Base-by-base conservation (phyloP, 2,329 filamentous ascomycete species). In the Cladosporium oxysporum region DNA sequence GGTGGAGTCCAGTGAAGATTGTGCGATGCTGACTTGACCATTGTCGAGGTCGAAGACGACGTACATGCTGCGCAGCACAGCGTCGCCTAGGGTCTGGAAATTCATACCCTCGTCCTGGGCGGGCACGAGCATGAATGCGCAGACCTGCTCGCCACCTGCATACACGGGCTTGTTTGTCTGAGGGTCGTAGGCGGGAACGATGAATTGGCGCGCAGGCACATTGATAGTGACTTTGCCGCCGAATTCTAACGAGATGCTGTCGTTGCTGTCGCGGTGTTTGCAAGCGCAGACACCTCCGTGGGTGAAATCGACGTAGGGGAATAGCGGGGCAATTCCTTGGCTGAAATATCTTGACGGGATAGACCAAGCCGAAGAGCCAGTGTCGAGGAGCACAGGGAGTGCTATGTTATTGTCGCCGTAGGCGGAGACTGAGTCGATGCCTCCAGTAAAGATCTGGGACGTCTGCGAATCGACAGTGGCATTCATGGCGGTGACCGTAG, bases 41-140 rank as follows among this genome's bases (percentile, higher is more conserved):
- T 77, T 76, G 68, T 77, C 75, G 50, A 77, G 73, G 60, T 77
- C 76, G 62, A 73, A 77, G 62, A 77, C 74, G 47, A 76, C 71
- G 65, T 77, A 77, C 71, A 76, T 75, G 58, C 70, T 71, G 12
- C 74, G 65, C 12, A 77, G 67, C 26, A 77, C 62, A 14, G 75
- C 73, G 64, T 76, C 74, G 11, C 75, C 75, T 1, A 76, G 64
- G 11, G 71, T 73, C 8, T 69, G 64, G 59, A 73, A 73, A 12
- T 66, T 66, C 52, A 66, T 55, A 11, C 61, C 67, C 29, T 59
- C 57, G 31, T 44, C 12, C 5, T 49, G 16, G 4, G 66, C 62
- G 7, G 73, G 69, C 6, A 66, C 59, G 33, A 76, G 66, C 57
- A 75, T 69, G 69, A 76, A 73, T 0, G 68, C 61, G 57, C 75